Evolutionary conservation across 169 alveolate genomes (phyloP), one percentile per base, ranked within the genome.

Genomic region (Plasmodium ovale): DNA sequence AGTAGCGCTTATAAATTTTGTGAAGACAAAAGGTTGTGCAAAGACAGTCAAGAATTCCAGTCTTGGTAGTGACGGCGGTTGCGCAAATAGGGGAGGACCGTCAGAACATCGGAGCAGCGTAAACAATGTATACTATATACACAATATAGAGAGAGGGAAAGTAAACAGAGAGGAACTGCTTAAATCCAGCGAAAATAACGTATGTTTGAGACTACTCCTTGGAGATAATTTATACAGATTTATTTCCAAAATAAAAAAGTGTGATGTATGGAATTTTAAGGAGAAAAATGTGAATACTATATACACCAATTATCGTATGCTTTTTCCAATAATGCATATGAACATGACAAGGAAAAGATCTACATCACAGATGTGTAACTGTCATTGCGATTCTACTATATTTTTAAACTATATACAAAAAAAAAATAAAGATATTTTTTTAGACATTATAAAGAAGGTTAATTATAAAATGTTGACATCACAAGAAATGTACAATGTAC

Each of bases 251-350:
- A 14, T 82, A 5, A 82, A 82, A 82, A 82, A 82, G 42, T 65
- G 71, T 58, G 90, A 82, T 58, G 51, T 82, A 53, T 65, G 68
- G 72, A 82, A 82, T 82, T 82, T 65, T 59, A 64, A 67, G 39
- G 90, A 82, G 19, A 82, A 65, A 27, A 23, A 21, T 42, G 53
- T 64, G 19, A 51, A 44, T 33, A 82, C 64, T 56, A 21, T 37
- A 23, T 69, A 65, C 33, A 58, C 65, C 23, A 51, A 65, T 21
- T 82, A 82, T 42, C 6, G 0, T 44, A 35, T 82, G 31, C 6
- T 65, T 31, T 82, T 82, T 54, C 90, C 90, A 2, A 10, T 82
- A 23, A 54, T 39, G 1, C 65, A 82, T 35, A 10, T 47, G 16
- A 19, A 82, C 49, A 5, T 65, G 21, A 23, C 25, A 64, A 74